Percentiles rank a stretch among this genome's conserved stretches.
phyloP scores from a whole-genome alignment of 306 rosid genomes.

The Vicia faba region DNA sequence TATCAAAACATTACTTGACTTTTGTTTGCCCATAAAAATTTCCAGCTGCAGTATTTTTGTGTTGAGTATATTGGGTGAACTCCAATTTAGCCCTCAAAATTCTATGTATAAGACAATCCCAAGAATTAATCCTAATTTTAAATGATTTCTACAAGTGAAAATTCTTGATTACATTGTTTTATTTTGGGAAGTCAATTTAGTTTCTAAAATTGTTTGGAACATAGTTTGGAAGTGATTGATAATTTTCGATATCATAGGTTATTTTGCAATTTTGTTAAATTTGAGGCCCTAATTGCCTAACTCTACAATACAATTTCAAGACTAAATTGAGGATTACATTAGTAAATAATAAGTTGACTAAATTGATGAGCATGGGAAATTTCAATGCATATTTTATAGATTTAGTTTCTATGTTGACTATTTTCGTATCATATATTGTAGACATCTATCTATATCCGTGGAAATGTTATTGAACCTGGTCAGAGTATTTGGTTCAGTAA shows the following conservation, averaged over 20 bases:
- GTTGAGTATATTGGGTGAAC: no score
- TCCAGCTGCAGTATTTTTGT: no score
- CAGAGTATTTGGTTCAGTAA: slow-evolving; percentile 80
- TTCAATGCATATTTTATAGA: slow-evolving; percentile 1
- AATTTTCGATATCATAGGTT: neutral
- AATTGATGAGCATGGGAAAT: neutral
- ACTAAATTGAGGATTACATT: neutral
- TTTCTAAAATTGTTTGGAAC: neutral
- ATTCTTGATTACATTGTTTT: no score
- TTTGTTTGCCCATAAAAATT: no score
- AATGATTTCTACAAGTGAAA: no score
- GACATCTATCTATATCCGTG: slow-evolving; percentile 77
- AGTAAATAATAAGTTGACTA: neutral
- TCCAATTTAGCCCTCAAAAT: no score
- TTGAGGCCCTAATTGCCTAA: neutral
- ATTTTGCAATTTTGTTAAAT: neutral
- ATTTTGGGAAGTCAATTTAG: no score
- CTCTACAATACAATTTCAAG: neutral
- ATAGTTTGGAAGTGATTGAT: neutral
- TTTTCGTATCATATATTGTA: slow-evolving; percentile 36
- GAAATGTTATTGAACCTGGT: slow-evolving; percentile 92
- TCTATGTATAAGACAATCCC: no score
- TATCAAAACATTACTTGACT: no score
- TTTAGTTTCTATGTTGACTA: slow-evolving; percentile 35
- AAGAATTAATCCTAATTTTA: no score